Conservation (phyloP, 2,329 filamentous ascomycete species). For the Tolypocladium tundrense region DNA sequence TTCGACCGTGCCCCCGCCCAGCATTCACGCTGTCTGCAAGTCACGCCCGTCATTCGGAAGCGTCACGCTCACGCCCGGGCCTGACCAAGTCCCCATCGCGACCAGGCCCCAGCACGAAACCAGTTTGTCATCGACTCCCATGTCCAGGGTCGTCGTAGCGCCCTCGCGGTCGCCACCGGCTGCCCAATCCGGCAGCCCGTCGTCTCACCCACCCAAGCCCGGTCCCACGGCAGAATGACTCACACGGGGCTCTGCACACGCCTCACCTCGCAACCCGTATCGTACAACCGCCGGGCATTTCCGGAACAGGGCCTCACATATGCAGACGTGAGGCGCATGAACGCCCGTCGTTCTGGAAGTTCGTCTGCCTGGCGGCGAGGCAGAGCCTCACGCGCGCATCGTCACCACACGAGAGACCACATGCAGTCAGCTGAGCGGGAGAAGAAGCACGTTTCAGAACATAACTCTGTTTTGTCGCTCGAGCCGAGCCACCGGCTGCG, state of each 20-base stretch:
- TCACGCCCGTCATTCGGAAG: background rate
- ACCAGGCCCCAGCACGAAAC: no score
- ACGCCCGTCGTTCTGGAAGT: background rate
- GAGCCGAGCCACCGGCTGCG: background rate
- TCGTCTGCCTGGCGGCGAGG: background rate
- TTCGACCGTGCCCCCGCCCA: background rate
- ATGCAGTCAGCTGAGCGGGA: background rate
- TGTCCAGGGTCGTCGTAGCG: background rate
- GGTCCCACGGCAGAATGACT: conserved; percentile 13
- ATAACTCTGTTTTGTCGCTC: background rate
- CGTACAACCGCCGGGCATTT: background rate
- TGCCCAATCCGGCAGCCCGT: conserved; percentile 14
- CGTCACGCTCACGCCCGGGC: no score
- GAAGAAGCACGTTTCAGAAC: background rate
- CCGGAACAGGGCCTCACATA: background rate
- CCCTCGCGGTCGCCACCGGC: conserved; percentile 8
- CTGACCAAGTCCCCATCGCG: no score
- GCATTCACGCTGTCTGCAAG: background rate
- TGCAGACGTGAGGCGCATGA: background rate
- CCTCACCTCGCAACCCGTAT: no score
- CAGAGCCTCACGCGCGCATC: background rate
- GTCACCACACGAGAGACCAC: no score
- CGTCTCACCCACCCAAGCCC: conserved; percentile 6
- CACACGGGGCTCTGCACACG: conserved; percentile 8
- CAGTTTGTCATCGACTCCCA: background rate